Evolutionary conservation across 129 eudicot species (phyloP).

Genomic region (Flaveria sonorensis): DNA sequence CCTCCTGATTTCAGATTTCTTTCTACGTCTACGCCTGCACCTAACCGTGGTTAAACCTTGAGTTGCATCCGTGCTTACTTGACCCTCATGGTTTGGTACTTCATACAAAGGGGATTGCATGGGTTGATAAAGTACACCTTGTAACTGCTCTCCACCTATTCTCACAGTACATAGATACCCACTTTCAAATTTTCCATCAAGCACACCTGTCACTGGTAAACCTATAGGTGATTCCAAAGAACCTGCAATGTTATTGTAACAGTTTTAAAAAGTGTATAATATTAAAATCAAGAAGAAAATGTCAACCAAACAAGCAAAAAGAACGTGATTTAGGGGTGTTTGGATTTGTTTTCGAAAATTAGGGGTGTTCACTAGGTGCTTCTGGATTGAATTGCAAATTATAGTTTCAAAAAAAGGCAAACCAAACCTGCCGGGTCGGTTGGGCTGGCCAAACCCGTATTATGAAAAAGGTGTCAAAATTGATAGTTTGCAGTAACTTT

Average conservation of each 20-base stretch:
- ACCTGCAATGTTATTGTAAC: slow-evolving; percentile 28
- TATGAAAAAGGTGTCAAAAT: too few relatives aligned
- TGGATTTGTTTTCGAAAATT: background rate
- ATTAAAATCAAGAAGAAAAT: background rate
- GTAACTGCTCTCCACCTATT: slow-evolving; percentile 67
- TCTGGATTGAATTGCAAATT: too few relatives aligned
- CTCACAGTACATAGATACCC: slow-evolving; percentile 87
- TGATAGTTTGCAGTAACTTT: too few relatives aligned
- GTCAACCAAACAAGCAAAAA: background rate
- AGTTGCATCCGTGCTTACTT: slow-evolving; percentile 23
- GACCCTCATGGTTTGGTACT: slow-evolving; percentile 31
- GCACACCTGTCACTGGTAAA: slow-evolving; percentile 60
- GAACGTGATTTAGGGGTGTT: background rate
- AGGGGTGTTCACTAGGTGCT: too few relatives aligned
- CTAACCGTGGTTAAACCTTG: slow-evolving; percentile 38
- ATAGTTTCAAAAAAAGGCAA: too few relatives aligned
- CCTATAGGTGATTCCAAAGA: slow-evolving; percentile 45
- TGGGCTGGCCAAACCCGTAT: too few relatives aligned
- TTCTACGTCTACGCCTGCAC: slow-evolving; percentile 75
- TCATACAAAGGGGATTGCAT: slow-evolving; percentile 35
- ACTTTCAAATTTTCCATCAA: slow-evolving; percentile 84
- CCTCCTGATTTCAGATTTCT: slow-evolving; percentile 76
- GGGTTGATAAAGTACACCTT: slow-evolving; percentile 83
- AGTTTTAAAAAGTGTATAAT: background rate
- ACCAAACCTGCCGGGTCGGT: too few relatives aligned